Base-by-base conservation (phyloP, 2,329 filamentous ascomycete genomes). In the Zymoseptoria pseudotritici region DNA sequence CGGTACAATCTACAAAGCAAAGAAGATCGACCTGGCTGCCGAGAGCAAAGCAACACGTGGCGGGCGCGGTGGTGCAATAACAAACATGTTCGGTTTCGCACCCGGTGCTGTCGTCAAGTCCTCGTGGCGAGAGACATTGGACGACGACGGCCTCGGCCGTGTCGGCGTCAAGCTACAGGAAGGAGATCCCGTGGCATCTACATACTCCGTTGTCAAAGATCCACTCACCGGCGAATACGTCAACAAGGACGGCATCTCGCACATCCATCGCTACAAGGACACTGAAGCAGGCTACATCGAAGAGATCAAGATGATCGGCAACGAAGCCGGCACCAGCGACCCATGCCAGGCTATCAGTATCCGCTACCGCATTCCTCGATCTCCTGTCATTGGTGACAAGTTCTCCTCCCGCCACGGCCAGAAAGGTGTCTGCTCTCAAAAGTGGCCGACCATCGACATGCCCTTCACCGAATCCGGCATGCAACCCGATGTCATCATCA, bases 401-500 rank as follows among this genome's bases (percentile, higher is more conserved):
- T 99, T 99, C 80, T 97, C 94, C 10, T 99, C 94, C 54, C 88
- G 94, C 63, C 94, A 99, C 81, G 94, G 94, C 62, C 94, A 99
- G 75, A 99, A 99, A 78, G 94, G 94, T 85, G 94, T 97, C 55
- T 87, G 84, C 70, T 97, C 91, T 19, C 93, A 97, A 73, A 94
- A 97, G 74, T 99, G 94, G 91, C 94, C 92, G 0, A 84, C 87
- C 2, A 80, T 89, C 61, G 92, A 97, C 74, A 94, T 99, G 90
- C 94, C 94, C 3, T 99, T 97, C 77, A 91, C 90, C 2, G 94
- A 99, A 78, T 90, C 89, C 5, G 94, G 94, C 57, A 97, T 99
- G 62, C 92, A 97, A 72, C 94, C 94, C 9, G 94, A 99, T 76
- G 83, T 96, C 70, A 99, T 99, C 76, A 99, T 99, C 81, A 99